A percentile compares a stretch with the other conserved stretches of the same genome.
These are phyloP conservation scores for Geosiphon pyriformis DNA, from an alignment of 192 early-diverging fungal species.

Conservation along the genomic window DNA sequence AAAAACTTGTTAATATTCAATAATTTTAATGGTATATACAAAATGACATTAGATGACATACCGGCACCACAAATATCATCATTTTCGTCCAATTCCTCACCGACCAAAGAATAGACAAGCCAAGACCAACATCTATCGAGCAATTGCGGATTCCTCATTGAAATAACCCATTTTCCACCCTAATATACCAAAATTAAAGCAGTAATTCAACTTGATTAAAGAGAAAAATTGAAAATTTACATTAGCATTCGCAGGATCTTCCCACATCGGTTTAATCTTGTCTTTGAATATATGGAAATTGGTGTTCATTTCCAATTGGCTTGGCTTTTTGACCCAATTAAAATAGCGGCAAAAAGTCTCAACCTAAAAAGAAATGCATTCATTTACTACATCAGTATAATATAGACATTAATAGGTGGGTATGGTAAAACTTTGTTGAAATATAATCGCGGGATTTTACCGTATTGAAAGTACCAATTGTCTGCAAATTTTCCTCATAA, in stretches of 20 bases:
- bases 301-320: conserved; percentile 33
- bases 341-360: conserved; percentile 38
- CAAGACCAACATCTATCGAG: conserved; percentile 42
- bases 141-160: conserved; percentile 32
- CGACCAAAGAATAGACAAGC: conserved; percentile 37
- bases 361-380: too few relatives aligned
- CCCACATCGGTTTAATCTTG: conserved; percentile 45
- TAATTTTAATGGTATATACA: not conserved
- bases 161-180: conserved; percentile 43
- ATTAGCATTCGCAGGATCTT: conserved; percentile 40
- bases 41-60: conserved; percentile 13
- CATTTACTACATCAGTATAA: too few relatives aligned
- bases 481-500: conserved; percentile 20
- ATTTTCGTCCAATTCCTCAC: conserved; percentile 36
- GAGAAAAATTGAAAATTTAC: conserved; percentile 19
- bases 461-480: conserved; percentile 16
- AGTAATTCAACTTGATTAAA: not conserved
- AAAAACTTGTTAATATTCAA: not conserved
- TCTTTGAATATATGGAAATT: conserved; percentile 42
- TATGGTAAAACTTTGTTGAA: not conserved
- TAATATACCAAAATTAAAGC: conserved; percentile 13
- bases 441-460: not conserved
- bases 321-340: conserved; percentile 42
- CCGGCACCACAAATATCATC: conserved; percentile 43
- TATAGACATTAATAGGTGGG: not conserved